Percentiles rank a stretch among this genome's conserved stretches.
Evolutionary conservation across 75 land plant species (phyloP).

Genomic region (Adiantum capillusveneris): DNA sequence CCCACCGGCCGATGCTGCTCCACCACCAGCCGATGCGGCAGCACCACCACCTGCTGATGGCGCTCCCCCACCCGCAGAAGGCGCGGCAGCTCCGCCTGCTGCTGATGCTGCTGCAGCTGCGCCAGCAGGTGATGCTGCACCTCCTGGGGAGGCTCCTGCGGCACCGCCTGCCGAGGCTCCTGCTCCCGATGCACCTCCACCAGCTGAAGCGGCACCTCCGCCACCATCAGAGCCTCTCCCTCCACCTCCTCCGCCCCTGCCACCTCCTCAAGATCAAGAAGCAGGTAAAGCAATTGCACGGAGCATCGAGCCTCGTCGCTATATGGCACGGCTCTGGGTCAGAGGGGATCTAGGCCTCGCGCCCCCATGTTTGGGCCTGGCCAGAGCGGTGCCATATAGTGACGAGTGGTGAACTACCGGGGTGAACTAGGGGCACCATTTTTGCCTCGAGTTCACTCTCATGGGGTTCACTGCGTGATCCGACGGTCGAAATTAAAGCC

Average conservation of each 20-base stretch:
- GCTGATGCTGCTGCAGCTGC: background rate
- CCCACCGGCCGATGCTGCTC: background rate
- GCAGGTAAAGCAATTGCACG: too few relatives aligned
- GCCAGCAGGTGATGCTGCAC: background rate
- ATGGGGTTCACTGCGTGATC: too few relatives aligned
- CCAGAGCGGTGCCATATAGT: too few relatives aligned
- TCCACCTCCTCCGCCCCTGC: background rate
- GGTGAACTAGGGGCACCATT: too few relatives aligned
- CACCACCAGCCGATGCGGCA: background rate
- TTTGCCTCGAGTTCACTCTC: too few relatives aligned
- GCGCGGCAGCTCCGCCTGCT: background rate
- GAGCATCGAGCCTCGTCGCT: too few relatives aligned
- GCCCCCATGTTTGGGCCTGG: too few relatives aligned
- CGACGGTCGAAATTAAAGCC: too few relatives aligned
- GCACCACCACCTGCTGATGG: background rate
- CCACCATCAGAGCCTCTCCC: background rate
- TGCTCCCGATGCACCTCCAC: background rate
- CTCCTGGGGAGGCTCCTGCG: background rate
- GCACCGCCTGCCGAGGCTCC: background rate
- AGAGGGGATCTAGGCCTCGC: too few relatives aligned
- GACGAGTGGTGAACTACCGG: too few relatives aligned
- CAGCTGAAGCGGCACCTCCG: background rate
- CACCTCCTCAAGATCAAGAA: background rate
- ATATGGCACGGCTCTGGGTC: too few relatives aligned
- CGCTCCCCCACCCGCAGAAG: background rate